phyloP scores from a whole-genome alignment of 495 filamentous ascomycete genomes.

The Podospora tetraspora region DNA sequence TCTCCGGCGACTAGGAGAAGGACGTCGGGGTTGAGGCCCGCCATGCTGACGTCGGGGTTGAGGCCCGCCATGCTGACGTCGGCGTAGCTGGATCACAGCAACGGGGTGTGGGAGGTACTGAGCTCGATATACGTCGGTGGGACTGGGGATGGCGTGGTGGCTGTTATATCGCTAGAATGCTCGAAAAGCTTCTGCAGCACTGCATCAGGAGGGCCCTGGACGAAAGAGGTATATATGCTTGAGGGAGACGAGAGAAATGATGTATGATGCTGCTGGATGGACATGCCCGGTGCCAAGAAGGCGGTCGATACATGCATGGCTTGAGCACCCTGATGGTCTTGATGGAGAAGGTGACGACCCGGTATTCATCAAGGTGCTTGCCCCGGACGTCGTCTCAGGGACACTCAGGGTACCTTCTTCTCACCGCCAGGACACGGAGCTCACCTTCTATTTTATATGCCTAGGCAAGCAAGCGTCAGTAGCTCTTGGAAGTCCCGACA shows the following conservation, averaged over 20 bases:
- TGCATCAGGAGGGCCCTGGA: neutral
- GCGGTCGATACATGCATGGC: neutral
- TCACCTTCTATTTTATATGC: neutral
- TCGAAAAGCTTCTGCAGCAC: neutral
- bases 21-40: constrained; percentile 18
- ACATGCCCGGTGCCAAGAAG: neutral
- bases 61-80: constrained; percentile 1
- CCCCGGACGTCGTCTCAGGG: neutral
- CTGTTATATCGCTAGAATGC: neutral
- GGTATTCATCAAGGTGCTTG: neutral
- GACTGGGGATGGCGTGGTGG: neutral
- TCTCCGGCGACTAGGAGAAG: constrained; percentile 25
- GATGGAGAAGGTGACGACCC: neutral
- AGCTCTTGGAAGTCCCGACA: too few species aligned
- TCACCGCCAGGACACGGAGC: neutral
- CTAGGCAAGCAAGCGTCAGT: neutral
- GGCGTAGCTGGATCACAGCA: neutral
- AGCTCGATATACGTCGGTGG: neutral
- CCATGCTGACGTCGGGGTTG: constrained; percentile 8
- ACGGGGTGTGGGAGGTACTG: neutral
- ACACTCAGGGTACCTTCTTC: neutral
- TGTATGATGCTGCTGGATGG: neutral
- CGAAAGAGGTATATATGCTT: neutral
- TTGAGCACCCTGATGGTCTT: neutral
- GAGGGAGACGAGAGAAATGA: neutral